Percentiles rank a stretch among this genome's conserved stretches.
These are phyloP conservation scores for Erodium moschatum DNA, from an alignment of 441 rosid species.

Conservation along the genomic window DNA sequence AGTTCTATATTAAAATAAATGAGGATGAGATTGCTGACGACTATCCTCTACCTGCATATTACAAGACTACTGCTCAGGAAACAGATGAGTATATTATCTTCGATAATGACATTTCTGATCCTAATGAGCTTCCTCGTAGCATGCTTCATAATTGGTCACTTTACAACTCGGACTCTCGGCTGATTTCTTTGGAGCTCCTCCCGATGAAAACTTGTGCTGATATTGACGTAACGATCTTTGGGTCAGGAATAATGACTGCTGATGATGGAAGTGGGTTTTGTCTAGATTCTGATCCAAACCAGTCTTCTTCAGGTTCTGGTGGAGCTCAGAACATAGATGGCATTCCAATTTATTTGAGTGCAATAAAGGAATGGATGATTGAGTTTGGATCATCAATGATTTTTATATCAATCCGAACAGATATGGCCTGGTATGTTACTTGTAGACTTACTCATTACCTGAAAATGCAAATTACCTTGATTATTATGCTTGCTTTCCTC, in stretches of 20 bases:
- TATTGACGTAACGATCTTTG: conserved; percentile 65
- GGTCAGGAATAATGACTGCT: conserved; percentile 60
- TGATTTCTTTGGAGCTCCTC: conserved; percentile 75
- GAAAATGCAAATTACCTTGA: neutral
- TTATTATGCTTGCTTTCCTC: neutral
- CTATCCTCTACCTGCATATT: conserved; percentile 74
- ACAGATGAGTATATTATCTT: conserved; percentile 47
- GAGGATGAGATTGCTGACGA: conserved; percentile 77
- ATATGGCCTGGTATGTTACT: conserved; percentile 57
- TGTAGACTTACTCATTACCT: conserved; percentile 3
- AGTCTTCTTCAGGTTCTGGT: conserved; percentile 31
- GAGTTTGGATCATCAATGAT: conserved; percentile 52
- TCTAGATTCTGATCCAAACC: conserved; percentile 36
- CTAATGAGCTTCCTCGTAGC: conserved; percentile 46
- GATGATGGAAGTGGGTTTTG: conserved; percentile 56
- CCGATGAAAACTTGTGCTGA: conserved; percentile 66
- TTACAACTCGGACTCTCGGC: conserved; percentile 55
- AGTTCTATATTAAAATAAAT: conserved; percentile 54
- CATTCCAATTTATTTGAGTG: conserved; percentile 48
- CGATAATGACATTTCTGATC: conserved; percentile 33
- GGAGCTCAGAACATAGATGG: conserved; percentile 36
- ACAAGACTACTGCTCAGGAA: conserved; percentile 50
- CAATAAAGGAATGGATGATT: conserved; percentile 79
- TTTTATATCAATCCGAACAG: conserved; percentile 58
- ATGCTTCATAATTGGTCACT: conserved; percentile 80